Percentiles rank a stretch among this genome's conserved stretches.
phyloP scores from a whole-genome alignment of 108 stramenopile species.

The Cyclostephanos tholiformis region DNA sequence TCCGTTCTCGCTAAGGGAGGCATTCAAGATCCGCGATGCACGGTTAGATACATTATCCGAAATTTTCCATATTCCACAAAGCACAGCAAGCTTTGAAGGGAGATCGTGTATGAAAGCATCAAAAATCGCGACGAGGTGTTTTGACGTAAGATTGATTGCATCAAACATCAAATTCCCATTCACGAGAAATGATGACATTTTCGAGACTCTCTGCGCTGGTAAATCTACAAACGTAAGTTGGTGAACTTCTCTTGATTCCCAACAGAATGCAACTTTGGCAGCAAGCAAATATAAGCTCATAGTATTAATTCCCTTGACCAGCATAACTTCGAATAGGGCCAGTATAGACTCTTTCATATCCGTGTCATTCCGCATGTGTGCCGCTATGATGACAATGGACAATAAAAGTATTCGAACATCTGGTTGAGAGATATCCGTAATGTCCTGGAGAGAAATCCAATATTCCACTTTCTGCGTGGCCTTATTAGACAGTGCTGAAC shows the following conservation, averaged over 20 bases:
- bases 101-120: constrained; percentile 28
- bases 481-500: constrained; percentile 20
- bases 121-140: constrained; percentile 14
- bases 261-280: constrained; percentile 38
- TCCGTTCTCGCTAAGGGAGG: background rate
- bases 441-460: constrained; percentile 23
- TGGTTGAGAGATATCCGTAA: background rate
- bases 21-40: constrained; percentile 25
- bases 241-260: constrained; percentile 24
- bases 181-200: constrained; percentile 32
- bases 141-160: constrained; percentile 13
- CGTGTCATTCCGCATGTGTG: constrained; percentile 15
- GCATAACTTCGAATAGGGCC: constrained; percentile 35
- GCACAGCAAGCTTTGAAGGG: constrained; percentile 28
- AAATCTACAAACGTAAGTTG: constrained; percentile 5
- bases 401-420: constrained; percentile 12
- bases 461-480: constrained; percentile 28
- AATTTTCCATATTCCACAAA: constrained; percentile 38
- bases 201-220: constrained; percentile 25
- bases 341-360: constrained; percentile 38
- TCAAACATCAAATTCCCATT: constrained; percentile 25
- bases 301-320: constrained; percentile 35
- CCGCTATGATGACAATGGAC: constrained; percentile 26
- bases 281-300: constrained; percentile 34
- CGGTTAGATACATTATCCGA: constrained; percentile 40